Evolutionary conservation across 345 rosid genomes (phyloP).

Genomic region (Salix brachista): DNA sequence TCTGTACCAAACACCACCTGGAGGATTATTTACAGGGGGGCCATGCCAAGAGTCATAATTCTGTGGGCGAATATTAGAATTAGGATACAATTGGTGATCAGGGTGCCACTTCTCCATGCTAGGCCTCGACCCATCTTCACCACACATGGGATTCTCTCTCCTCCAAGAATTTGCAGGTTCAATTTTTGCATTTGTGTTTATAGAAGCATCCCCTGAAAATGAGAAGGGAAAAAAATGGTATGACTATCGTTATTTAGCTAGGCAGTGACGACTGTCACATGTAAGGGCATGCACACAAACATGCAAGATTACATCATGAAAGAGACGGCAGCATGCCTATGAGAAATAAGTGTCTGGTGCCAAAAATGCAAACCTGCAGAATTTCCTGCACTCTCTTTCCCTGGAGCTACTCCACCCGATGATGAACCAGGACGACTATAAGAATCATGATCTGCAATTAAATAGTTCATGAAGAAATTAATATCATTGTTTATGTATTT

Average conservation of each 20-base stretch:
- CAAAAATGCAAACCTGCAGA: slow-evolving; percentile 42
- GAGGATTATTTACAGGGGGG: slow-evolving; percentile 76
- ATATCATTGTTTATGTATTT: neutral
- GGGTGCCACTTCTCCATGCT: slow-evolving; percentile 62
- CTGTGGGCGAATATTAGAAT: slow-evolving; percentile 55
- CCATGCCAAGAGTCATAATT: slow-evolving; percentile 78
- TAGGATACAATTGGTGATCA: slow-evolving; percentile 57
- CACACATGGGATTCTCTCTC: slow-evolving; percentile 47
- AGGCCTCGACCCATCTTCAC: slow-evolving; percentile 58
- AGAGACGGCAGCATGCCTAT: neutral
- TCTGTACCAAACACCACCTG: slow-evolving; percentile 86
- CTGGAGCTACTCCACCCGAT: slow-evolving; percentile 36
- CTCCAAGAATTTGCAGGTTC: slow-evolving; percentile 58
- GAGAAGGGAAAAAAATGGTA: neutral
- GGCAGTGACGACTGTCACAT: neutral
- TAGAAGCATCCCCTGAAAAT: slow-evolving; percentile 41
- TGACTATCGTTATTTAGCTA: neutral
- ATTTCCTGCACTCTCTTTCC: slow-evolving; percentile 41
- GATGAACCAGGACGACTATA: slow-evolving; percentile 53
- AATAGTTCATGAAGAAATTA: neutral
- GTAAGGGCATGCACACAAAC: neutral
- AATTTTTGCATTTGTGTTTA: slow-evolving; percentile 35
- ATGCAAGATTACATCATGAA: neutral
- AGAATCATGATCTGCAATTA: slow-evolving; percentile 52
- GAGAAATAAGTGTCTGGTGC: neutral